These are phyloP conservation scores for Ephemerocybe angulata DNA, from an alignment of 768 basidiomycete species.

Conservation along the genomic window DNA sequence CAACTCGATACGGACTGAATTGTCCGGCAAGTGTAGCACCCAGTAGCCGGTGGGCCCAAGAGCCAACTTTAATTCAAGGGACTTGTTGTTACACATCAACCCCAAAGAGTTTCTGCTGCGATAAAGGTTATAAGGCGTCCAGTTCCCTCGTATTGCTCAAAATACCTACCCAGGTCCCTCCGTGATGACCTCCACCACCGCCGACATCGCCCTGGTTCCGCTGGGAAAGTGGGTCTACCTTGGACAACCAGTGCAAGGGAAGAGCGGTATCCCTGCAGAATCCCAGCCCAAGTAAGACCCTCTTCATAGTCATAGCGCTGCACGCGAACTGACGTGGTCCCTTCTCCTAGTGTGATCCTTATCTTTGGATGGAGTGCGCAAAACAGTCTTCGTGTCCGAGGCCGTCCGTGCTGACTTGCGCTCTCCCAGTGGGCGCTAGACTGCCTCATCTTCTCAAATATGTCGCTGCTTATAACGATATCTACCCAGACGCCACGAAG, in stretches of 20 bases:
- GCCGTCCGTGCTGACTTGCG: not conserved
- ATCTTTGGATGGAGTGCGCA: conserved; percentile 47
- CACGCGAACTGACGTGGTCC: not conserved
- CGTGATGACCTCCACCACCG: not conserved
- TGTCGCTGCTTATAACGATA: conserved; percentile 32
- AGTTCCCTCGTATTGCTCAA: too few species aligned
- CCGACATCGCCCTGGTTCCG: not conserved
- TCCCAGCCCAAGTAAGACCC: conserved; percentile 15
- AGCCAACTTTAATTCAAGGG: too few species aligned
- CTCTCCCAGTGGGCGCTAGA: conserved; percentile 39
- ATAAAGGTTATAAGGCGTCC: too few species aligned
- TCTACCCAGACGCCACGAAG: conserved; percentile 42
- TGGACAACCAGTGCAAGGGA: conserved; percentile 12
- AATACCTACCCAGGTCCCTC: too few species aligned
- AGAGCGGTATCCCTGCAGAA: not conserved
- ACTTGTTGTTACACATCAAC: too few species aligned
- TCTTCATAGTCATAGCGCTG: not conserved
- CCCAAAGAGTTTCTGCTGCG: too few species aligned
- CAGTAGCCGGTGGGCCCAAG: too few species aligned
- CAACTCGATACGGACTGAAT: too few species aligned
- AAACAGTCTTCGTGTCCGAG: not conserved
- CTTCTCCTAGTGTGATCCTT: conserved; percentile 33
- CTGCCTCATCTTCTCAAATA: conserved; percentile 47
- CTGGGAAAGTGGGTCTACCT: conserved; percentile 24
- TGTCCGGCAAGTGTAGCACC: too few species aligned